Evolutionary conservation across 208 protist species (phyloP).

Genomic region (Leishmania braziliensis): DNA sequence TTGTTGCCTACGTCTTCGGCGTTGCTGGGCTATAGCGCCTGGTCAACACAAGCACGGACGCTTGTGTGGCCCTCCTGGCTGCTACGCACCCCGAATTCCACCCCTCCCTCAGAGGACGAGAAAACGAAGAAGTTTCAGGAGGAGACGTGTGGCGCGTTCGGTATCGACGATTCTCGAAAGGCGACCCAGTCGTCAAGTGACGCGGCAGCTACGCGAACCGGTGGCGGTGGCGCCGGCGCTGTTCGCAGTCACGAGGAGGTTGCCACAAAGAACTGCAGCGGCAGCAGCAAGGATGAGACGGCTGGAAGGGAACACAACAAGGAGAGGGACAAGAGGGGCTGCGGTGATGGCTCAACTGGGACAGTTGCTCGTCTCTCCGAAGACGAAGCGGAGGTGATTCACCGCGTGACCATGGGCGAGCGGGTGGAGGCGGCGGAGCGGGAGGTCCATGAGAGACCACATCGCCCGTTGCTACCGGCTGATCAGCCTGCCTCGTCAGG

Average conservation of each 20-base stretch:
- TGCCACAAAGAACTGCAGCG: background rate
- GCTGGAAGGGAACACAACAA: background rate
- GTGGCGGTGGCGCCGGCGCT: background rate
- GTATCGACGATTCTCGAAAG: background rate
- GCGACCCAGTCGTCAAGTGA: background rate
- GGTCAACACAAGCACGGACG: slow-evolving; percentile 12
- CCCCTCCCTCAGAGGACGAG: slow-evolving; percentile 20
- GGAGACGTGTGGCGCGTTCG: background rate
- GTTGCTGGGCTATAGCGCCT: slow-evolving; percentile 2
- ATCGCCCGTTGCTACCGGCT: background rate
- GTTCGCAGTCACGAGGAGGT: background rate
- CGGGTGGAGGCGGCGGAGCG: slow-evolving; percentile 8
- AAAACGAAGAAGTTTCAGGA: slow-evolving; percentile 19
- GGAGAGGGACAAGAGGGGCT: background rate
- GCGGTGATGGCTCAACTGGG: background rate
- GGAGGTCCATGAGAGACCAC: background rate
- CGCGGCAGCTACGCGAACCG: background rate
- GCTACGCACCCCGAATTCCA: slow-evolving; percentile 4
- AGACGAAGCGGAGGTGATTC: slow-evolving; percentile 19
- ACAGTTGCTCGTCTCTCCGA: slow-evolving; percentile 20
- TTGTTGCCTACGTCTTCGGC: background rate
- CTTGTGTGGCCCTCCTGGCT: slow-evolving; percentile 27
- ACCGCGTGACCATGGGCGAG: slow-evolving; percentile 13
- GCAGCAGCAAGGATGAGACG: background rate
- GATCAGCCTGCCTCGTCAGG: background rate